A percentile compares a stretch with the other conserved stretches of the same genome.
Conservation (phyloP, 2,329 filamentous ascomycete genomes). For the Cercospora janseana region DNA sequence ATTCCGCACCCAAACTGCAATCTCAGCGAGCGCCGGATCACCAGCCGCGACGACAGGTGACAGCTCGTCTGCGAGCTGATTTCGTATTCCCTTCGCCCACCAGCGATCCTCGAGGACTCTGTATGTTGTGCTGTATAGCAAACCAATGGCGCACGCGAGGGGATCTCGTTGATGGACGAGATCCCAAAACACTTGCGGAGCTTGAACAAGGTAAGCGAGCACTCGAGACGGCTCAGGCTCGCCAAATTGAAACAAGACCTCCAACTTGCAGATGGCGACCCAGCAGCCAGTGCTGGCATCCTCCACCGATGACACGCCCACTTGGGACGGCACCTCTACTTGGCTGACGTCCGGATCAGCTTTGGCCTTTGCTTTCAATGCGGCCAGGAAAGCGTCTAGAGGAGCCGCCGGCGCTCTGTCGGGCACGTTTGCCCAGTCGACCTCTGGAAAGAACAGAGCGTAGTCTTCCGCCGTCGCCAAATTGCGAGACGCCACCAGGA, state of each 20-base stretch:
- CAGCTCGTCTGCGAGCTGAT: slow-evolving; percentile 22
- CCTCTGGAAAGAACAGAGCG: slow-evolving; percentile 18
- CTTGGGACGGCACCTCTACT: neutral
- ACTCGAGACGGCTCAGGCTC: slow-evolving; percentile 19
- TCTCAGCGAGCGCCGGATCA: slow-evolving; percentile 22
- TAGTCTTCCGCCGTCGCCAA: slow-evolving; percentile 19
- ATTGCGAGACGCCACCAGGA: slow-evolving; percentile 19
- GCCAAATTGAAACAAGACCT: slow-evolving; percentile 14
- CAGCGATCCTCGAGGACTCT: slow-evolving; percentile 19
- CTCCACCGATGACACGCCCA: slow-evolving; percentile 1
- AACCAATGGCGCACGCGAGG: slow-evolving; percentile 18
- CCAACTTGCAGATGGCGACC: slow-evolving; percentile 18
- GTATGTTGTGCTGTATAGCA: slow-evolving; percentile 21
- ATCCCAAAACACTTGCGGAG: slow-evolving; percentile 21
- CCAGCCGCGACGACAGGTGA: slow-evolving; percentile 14
- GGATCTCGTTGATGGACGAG: slow-evolving; percentile 13
- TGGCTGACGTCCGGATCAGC: neutral
- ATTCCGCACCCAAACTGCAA: slow-evolving; percentile 21
- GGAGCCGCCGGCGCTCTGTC: slow-evolving; percentile 2
- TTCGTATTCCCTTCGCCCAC: slow-evolving; percentile 21
- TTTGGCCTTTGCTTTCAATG: slow-evolving; percentile 17
- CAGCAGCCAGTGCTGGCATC: slow-evolving; percentile 16
- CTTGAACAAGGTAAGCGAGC: slow-evolving; percentile 21
- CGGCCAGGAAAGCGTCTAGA: slow-evolving; percentile 17
- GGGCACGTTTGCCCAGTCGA: slow-evolving; percentile 14